Percentiles rank a stretch among this genome's conserved stretches.
Evolutionary conservation across 257 asterid species (phyloP).

Genomic region (Salvia miltiorrhiza): DNA sequence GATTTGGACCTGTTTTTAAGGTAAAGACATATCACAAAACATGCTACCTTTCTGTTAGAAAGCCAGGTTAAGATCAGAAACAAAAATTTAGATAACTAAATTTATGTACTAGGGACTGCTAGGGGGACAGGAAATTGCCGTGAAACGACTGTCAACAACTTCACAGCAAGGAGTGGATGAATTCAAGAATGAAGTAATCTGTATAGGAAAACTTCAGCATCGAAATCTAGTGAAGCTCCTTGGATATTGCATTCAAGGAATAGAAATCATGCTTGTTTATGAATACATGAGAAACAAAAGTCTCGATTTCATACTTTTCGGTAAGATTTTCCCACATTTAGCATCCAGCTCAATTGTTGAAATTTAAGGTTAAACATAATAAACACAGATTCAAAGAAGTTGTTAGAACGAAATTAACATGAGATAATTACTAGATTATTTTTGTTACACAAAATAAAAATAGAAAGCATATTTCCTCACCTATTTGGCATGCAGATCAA

Average conservation of each 20-base stretch:
- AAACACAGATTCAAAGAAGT: too few species aligned
- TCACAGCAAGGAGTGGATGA: constrained; percentile 39
- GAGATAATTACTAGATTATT: too few species aligned
- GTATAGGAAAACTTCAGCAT: constrained; percentile 42
- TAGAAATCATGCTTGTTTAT: constrained; percentile 32
- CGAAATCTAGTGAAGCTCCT: constrained; percentile 44
- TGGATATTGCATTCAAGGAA: constrained; percentile 37
- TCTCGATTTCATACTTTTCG: constrained; percentile 31
- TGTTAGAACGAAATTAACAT: too few species aligned
- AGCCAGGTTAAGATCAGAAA: too few species aligned
- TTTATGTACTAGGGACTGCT: constrained; percentile 13
- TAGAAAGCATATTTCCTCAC: not conserved
- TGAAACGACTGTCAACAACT: constrained; percentile 30
- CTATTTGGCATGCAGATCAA: constrained; percentile 19
- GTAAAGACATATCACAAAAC: too few species aligned
- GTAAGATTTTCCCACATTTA: not conserved
- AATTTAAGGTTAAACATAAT: too few species aligned
- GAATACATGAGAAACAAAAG: constrained; percentile 34
- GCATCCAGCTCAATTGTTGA: too few species aligned
- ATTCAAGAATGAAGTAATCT: constrained; percentile 41
- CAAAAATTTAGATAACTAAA: too few species aligned
- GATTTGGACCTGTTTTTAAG: too few species aligned
- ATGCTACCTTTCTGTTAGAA: too few species aligned
- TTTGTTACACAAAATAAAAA: too few species aligned
- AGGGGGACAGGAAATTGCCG: constrained; percentile 34